Evolutionary conservation across 1,284 basidiomycete genomes (phyloP), one percentile per base, ranked within the genome.

Genomic region (Thecaphora thlaspeos): DNA sequence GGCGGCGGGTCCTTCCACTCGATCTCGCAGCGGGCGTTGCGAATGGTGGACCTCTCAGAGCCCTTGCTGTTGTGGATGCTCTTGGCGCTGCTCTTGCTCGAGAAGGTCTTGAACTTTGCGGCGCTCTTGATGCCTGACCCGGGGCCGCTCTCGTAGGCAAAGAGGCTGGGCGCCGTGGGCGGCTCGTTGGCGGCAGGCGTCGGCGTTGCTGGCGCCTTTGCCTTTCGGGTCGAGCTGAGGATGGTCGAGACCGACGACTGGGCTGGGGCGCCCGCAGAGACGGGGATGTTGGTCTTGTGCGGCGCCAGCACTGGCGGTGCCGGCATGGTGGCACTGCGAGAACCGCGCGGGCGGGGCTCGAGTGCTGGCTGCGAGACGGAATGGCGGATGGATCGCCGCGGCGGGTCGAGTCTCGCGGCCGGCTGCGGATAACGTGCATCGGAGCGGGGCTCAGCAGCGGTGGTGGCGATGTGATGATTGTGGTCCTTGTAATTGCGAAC

Each of bases 21-120:
- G 40, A 66, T 66, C 26, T 62, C 63, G 15, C 63, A 59, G 2
- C 63, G 59, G 26, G 59, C 63, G 26, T 66, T 66, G 30, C 63
- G 55, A 17, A 66, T 48, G 36, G 42, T 62, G 21, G 42, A 46
- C 2, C 59, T 51, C 23, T 58, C 55, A 41, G 26, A 41, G 28
- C 48, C 51, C 51, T 65, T 55, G 23, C 42, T 42, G 17, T 48
- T 39, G n/a, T 52, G 41, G 34, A 19, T 48, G 41, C 36, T 48
- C 42, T 48, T 50, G 7, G 18, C 15, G 21, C 38, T 40, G 38
- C n/a, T 40, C 18, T 15, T 40, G 38, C 38, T 14, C 4, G 18
- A 19, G 38, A 40, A 55, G 34, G 55, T 46, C 21, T 65, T 57
- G 56, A 60, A 14, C 39, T 54, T 57, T 4, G 9, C 9, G 21